A percentile compares a stretch with the other conserved stretches of the same genome.
These are phyloP conservation scores for Penicillium sp. DNA, from an alignment of 2,329 filamentous ascomycete genomes.

Conservation along the genomic window DNA sequence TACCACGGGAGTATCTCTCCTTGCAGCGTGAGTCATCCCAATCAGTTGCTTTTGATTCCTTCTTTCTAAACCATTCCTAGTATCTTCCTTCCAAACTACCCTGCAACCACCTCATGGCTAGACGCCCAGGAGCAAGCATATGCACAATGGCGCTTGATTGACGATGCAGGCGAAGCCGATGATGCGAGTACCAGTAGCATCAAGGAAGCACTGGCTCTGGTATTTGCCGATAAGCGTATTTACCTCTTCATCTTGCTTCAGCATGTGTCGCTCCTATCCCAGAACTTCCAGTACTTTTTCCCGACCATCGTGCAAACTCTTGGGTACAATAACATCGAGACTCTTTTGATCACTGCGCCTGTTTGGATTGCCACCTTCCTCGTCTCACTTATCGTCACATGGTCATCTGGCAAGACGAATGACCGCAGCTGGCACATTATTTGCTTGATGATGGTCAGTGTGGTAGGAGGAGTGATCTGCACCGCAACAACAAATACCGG, in stretches of 20 bases:
- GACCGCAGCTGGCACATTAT: conserved; percentile 61
- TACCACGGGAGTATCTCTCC: conserved; percentile 38
- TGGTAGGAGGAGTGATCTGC: conserved; percentile 57
- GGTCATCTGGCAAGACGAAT: conserved; percentile 53
- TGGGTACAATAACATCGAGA: conserved; percentile 52
- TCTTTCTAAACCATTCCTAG: conserved; percentile 4
- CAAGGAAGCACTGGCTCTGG: conserved; percentile 46
- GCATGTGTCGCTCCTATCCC: conserved; percentile 49
- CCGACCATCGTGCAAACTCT: conserved; percentile 63
- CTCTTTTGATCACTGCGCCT: conserved; percentile 48
- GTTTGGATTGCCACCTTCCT: conserved; percentile 60
- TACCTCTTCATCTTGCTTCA: conserved; percentile 49
- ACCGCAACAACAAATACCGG: conserved; percentile 52
- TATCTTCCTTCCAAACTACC: conserved; percentile 51
- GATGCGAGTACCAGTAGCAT: conserved; percentile 43
- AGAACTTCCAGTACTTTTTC: conserved; percentile 67
- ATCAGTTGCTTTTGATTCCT: conserved; percentile 11
- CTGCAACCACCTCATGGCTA: conserved; percentile 55
- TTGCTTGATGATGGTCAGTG: conserved; percentile 52
- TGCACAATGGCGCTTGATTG: conserved; percentile 53
- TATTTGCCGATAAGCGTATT: conserved; percentile 32
- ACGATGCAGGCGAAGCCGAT: conserved; percentile 50
- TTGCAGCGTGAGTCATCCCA: conserved; percentile 30
- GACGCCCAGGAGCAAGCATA: conserved; percentile 53
- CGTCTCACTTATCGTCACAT: conserved; percentile 56